A percentile compares a stretch with the other conserved stretches of the same genome.
phyloP scores from a whole-genome alignment of 1,284 basidiomycete species.

The Cystobasidium sp. region DNA sequence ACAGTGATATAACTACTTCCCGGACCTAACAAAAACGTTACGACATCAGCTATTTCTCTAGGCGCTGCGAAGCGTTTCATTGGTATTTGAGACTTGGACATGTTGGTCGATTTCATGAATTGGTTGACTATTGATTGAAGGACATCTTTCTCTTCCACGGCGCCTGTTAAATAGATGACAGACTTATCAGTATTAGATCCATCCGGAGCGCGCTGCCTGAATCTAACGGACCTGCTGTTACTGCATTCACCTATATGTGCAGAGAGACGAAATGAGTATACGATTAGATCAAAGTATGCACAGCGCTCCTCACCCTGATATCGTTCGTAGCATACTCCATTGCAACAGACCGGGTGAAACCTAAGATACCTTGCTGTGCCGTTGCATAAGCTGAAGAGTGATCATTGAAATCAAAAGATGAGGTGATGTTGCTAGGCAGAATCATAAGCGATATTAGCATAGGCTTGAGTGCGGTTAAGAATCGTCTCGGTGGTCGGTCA shows the following conservation, averaged over 20 bases:
- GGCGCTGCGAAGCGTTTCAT: constrained; percentile 33
- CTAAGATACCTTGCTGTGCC: constrained; percentile 34
- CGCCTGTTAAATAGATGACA: neutral
- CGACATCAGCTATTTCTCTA: constrained; percentile 34
- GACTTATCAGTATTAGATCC: neutral
- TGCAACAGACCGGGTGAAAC: constrained; percentile 28
- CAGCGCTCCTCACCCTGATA: constrained; percentile 15
- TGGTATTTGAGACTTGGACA: constrained; percentile 30
- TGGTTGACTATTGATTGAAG: constrained; percentile 27
- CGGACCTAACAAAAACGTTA: constrained; percentile 20
- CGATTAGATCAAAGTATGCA: neutral
- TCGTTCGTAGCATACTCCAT: constrained; percentile 34
- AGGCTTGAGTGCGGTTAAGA: neutral
- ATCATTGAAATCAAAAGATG: constrained; percentile 32
- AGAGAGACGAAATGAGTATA: no score
- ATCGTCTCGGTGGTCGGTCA: no score
- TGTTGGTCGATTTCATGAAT: constrained; percentile 30
- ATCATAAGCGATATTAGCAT: neutral
- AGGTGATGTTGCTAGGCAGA: constrained; percentile 16
- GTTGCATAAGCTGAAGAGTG: constrained; percentile 25
- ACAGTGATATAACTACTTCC: constrained; percentile 42
- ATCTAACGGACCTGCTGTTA: constrained; percentile 15
- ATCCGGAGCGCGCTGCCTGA: neutral
- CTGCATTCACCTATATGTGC: constrained; percentile 18
- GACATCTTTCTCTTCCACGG: constrained; percentile 22